These are phyloP conservation scores for Orbilia javanica DNA, from an alignment of 2,329 filamentous ascomycete species.

Conservation along the genomic window DNA sequence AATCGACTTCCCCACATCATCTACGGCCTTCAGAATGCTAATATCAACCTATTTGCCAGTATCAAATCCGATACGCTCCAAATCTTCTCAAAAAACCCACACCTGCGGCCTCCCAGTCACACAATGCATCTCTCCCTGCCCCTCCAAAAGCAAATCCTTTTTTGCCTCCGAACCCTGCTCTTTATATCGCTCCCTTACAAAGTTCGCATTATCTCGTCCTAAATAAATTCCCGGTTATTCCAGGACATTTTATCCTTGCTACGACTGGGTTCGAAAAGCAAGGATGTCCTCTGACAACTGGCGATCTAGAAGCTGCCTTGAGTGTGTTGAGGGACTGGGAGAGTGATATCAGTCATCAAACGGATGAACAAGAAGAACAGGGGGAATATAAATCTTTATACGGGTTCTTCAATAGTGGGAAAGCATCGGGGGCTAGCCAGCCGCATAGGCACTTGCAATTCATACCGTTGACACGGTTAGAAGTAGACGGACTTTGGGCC, in stretches of 20 bases:
- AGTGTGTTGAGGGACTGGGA: slow-evolving; percentile 32
- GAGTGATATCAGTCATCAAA: neutral
- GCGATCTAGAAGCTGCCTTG: slow-evolving; percentile 25
- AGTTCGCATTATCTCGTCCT: slow-evolving; percentile 74
- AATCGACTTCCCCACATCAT: neutral
- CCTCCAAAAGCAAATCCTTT: slow-evolving; percentile 46
- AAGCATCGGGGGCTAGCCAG: slow-evolving; percentile 59
- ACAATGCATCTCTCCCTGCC: neutral
- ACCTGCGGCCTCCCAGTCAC: neutral
- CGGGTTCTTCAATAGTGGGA: slow-evolving; percentile 61
- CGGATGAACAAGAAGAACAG: neutral
- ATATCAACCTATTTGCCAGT: slow-evolving; percentile 10
- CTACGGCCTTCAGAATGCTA: neutral
- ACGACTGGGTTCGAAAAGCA: slow-evolving; percentile 76
- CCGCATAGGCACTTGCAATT: slow-evolving; percentile 61
- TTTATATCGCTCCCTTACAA: slow-evolving; percentile 65
- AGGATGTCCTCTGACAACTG: slow-evolving; percentile 66
- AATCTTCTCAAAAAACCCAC: slow-evolving; percentile 53
- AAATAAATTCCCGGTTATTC: slow-evolving; percentile 81
- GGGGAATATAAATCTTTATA: slow-evolving; percentile 22
- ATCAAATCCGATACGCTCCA: slow-evolving; percentile 56
- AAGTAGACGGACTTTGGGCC: slow-evolving; percentile 35
- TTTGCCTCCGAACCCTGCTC: slow-evolving; percentile 33
- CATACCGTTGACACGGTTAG: slow-evolving; percentile 37
- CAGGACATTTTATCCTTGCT: slow-evolving; percentile 78